These are phyloP conservation scores for Yamadazyma scolyti DNA, from an alignment of 805 yeast species.

Conservation along the genomic window DNA sequence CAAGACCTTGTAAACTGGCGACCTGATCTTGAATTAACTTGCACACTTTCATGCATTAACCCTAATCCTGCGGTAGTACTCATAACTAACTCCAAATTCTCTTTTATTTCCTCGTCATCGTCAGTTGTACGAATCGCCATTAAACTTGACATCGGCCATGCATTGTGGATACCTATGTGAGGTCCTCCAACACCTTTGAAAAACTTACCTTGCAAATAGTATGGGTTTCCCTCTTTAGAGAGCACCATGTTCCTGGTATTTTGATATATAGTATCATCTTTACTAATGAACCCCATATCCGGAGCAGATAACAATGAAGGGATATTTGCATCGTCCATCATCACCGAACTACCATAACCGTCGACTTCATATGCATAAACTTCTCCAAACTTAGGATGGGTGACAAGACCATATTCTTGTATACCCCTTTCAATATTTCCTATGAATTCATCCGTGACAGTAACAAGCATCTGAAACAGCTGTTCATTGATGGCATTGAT, in stretches of 20 bases:
- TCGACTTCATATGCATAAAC: slow-evolving; percentile 89
- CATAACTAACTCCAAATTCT: slow-evolving; percentile 49
- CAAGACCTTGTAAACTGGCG: slow-evolving; percentile 70
- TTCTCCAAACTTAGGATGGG: slow-evolving; percentile 66
- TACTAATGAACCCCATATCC: slow-evolving; percentile 61
- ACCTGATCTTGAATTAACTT: slow-evolving; percentile 53
- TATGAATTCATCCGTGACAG: slow-evolving; percentile 34
- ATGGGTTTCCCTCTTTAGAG: slow-evolving; percentile 71
- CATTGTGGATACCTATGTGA: slow-evolving; percentile 73
- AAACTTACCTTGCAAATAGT: slow-evolving; percentile 56
- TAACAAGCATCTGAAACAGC: slow-evolving; percentile 10
- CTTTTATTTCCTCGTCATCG: slow-evolving; percentile 63
- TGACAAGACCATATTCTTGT: slow-evolving; percentile 57
- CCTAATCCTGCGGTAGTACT: slow-evolving; percentile 71
- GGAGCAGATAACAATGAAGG: slow-evolving; percentile 82
- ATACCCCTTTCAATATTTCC: slow-evolving; percentile 51
- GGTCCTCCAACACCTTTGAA: slow-evolving; percentile 90
- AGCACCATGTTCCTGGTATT: slow-evolving; percentile 78
- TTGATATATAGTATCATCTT: slow-evolving; percentile 58
- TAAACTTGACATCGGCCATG: slow-evolving; percentile 90
- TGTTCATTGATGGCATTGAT: background rate
- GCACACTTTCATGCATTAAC: slow-evolving; percentile 76
- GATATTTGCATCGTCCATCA: slow-evolving; percentile 90
- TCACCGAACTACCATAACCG: slow-evolving; percentile 69
- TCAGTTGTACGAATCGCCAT: slow-evolving; percentile 71